Base-by-base conservation (phyloP, 2,329 filamentous ascomycete species). In the Stagonosporopsis cucurbitacearum region DNA sequence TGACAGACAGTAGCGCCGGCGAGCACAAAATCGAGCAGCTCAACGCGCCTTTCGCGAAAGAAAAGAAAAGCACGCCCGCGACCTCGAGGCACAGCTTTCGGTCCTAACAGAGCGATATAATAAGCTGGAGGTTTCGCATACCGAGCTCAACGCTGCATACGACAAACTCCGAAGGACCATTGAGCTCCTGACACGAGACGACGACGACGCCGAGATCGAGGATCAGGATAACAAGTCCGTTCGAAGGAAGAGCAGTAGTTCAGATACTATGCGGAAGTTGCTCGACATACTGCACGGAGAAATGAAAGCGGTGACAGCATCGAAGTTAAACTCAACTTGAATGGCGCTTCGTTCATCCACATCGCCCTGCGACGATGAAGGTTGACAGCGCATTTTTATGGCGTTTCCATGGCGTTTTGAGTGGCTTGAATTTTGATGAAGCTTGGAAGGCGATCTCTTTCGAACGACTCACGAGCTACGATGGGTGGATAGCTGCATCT, bases 51-150 rank as follows among this genome's bases (percentile, higher is more conserved):
- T 86, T 66, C 79, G 84, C 43, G 84, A 87, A 68, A 80, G 85
- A 49, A 87, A 87, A 65, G 84, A 88, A 66, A 85, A 87, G 69
- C 82, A 86, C 58, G 87, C 87, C 65, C 82, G 83, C 58, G 86
- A 88, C 62, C 81, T 88, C 19, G 86, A 88, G 69, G 69, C 78
- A 32, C 80, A 85, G 45, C 80, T 88, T 28, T 73, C 73, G 42
- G 80, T 83, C 17, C 75, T 85, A 45, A 81, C 81, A 58, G 79
- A 82, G 22, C 83, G 81, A 62, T 84, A 87, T 69, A 81, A 81
- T 55, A 78, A 79, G 30, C 80, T 88, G 49, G 80, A 80, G 58
- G 78, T 80, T 47, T 84, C 83, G 4, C 86, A 86, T 66, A 73
- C 64, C 0, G 74, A 77, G 47, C 72, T 78, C 22, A 72, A 66